Evolutionary conservation across 83 land plant genomes (phyloP).

Genomic region (Picea abies): DNA sequence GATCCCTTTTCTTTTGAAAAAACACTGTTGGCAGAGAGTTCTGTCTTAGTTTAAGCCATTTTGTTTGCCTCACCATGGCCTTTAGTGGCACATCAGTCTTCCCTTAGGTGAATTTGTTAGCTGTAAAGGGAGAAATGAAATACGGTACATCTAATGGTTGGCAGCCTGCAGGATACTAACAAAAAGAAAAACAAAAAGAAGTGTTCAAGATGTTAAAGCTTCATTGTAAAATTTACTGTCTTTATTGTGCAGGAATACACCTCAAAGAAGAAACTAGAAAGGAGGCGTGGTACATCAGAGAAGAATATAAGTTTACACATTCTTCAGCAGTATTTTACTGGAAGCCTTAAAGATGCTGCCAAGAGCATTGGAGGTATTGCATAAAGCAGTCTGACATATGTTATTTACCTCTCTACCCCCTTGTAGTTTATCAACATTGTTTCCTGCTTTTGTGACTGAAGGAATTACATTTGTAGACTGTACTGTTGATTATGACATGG

Average conservation of each 20-base stretch:
- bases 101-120: background rate
- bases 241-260: constrained; percentile 5
- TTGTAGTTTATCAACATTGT: background rate
- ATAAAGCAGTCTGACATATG: background rate
- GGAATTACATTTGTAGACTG: too few relatives aligned
- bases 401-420: background rate
- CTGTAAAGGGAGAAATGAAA: background rate
- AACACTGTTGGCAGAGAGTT: too few relatives aligned
- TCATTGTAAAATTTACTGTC: background rate
- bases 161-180: background rate
- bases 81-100: background rate
- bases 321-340: constrained; percentile 74
- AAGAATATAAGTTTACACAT: constrained; percentile 59
- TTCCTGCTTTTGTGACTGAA: background rate
- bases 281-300: constrained; percentile 51
- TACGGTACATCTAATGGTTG: background rate
- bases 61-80: background rate
- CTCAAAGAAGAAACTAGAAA: constrained; percentile 27
- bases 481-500: too few relatives aligned
- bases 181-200: background rate
- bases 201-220: background rate
- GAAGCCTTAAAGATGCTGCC: constrained; percentile 79
- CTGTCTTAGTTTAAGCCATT: background rate
- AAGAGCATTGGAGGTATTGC: constrained; percentile 62
- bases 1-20: too few relatives aligned